Conservation (phyloP, 2,329 filamentous ascomycete genomes). For the Clonostachys chloroleuca region DNA sequence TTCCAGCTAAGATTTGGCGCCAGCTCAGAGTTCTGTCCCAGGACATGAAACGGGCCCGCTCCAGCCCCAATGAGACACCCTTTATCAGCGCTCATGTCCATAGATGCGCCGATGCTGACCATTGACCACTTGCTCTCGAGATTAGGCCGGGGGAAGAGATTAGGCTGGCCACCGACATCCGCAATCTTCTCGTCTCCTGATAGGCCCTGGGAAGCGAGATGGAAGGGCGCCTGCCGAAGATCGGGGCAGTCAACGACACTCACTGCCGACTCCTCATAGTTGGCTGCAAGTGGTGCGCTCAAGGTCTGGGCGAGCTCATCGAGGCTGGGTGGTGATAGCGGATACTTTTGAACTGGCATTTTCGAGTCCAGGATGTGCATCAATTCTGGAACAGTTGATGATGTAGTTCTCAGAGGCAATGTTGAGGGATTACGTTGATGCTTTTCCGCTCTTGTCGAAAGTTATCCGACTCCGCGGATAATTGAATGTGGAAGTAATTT, state of each 20-base stretch:
- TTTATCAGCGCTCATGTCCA: slow-evolving; percentile 23
- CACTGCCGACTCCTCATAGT: slow-evolving; percentile 13
- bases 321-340: slow-evolving; percentile 15
- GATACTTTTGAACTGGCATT: slow-evolving; percentile 6
- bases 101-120: slow-evolving; percentile 18
- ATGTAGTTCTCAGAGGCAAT: too few relatives aligned
- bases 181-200: slow-evolving; percentile 29
- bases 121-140: slow-evolving; percentile 25
- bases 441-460: too few relatives aligned
- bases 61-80: slow-evolving; percentile 33
- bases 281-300: slow-evolving; percentile 7
- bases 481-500: too few relatives aligned
- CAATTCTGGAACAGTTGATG: too few relatives aligned
- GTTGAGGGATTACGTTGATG: too few relatives aligned
- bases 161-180: slow-evolving; percentile 36
- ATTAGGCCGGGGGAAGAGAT: slow-evolving; percentile 28
- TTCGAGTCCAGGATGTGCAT: too few relatives aligned
- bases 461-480: too few relatives aligned
- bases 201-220: slow-evolving; percentile 30
- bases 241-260: slow-evolving; percentile 24
- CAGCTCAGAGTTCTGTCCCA: slow-evolving; percentile 36
- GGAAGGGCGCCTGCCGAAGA: slow-evolving; percentile 26
- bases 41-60: slow-evolving; percentile 32
- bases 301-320: slow-evolving; percentile 14
- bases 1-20: slow-evolving; percentile 28